Evolutionary conservation across 2,329 filamentous ascomycete species (phyloP), one percentile per base, ranked within the genome.

Genomic region (Verticillium dahliae): DNA sequence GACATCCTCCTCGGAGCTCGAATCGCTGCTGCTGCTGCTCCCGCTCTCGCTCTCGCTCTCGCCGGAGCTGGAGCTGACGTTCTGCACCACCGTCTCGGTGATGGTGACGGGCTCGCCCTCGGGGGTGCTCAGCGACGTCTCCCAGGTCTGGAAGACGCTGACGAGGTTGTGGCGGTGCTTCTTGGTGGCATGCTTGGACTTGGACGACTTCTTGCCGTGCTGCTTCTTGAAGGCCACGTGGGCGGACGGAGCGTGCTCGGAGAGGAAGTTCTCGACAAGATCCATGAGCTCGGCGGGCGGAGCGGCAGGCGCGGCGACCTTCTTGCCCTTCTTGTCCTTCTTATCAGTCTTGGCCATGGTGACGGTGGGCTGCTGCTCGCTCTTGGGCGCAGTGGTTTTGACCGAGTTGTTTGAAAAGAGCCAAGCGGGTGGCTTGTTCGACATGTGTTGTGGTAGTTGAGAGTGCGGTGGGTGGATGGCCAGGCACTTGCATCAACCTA

Each of bases 201-300:
- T 66, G 50, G 63, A 62, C 57, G 64, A 60, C 65, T 81, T 81
- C 74, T 77, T 80, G 70, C 75, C 81, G 60, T 84, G 79, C 70
- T 91, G 86, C 70, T 87, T 85, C 67, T 80, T 78, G 69, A 92
- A 88, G 5, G 85, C 82, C 62, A 80, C 77, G 69, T 83, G 83
- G 56, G 89, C 84, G 57, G 80, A 73, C 68, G 90, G 89, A n/a
- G 85, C 83, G 72, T 89, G 81, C 56, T 88, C 81, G 52, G 81
- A 80, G 58, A 92, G 80, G 73, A 92, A 92, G 27, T 76, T 74
- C 65, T 85, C 85, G 68, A 92, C 81, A 15, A 91, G 78, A 63
- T 86, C 83, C 70, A 92, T 78, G 39, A 92, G 77, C 72, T 89
- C 81, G 34, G 81, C 74, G 4, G 88, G 82, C 33, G 85, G 80